Base-by-base conservation (phyloP, 768 basidiomycete species). In the Coprinopsis sp. region DNA sequence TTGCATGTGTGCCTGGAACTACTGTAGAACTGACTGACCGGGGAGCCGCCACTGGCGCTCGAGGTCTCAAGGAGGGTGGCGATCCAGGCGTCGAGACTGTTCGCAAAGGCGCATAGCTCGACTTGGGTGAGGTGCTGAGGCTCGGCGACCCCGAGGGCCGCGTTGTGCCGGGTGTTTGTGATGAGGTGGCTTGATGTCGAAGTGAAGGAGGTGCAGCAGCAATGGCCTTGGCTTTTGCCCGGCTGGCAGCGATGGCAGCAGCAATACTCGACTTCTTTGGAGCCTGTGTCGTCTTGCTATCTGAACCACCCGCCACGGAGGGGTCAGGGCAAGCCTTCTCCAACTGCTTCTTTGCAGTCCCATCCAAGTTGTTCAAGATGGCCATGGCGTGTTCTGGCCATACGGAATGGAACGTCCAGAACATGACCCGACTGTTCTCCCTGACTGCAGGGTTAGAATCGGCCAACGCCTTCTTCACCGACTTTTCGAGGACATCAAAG, bases 211-310 rank as follows among this genome's bases (percentile, higher is more conserved):
- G 90, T 7, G 88, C 86, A 25, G 74, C 82, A 2, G 90, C 87
- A 50, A 89, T 89, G 18, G 79, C 84, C 57, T 83, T 91, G 13
- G 89, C 88, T 60, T 90, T 94, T 13, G 86, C 89, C 19, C 91
- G 78, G 60, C 87, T 93, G 18, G 92, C 91, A 31, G 92, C 92
- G 56, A 94, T 88, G 19, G 89, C 81, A 7, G 91, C 88, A 31
- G 88, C 84, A 46, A 93, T 72, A 48, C 88, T 90, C 36, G 79
- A 79, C 64, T 92, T 92, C 68, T 91, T 92, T 44, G 64, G 63
- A 44, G 62, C 66, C 41, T 78, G 78, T 13, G 84, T 79, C 6
- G 78, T 77, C 2, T 76, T 72, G 24, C 74, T 67, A 11, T 30
- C 6, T 6, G 22, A 19, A 8, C 21, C 38, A 18, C 10, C 16